Percentiles rank a stretch among this genome's conserved stretches.
Evolutionary conservation across 2,329 filamentous ascomycete species (phyloP).

Genomic region (Fusarium robinianum): DNA sequence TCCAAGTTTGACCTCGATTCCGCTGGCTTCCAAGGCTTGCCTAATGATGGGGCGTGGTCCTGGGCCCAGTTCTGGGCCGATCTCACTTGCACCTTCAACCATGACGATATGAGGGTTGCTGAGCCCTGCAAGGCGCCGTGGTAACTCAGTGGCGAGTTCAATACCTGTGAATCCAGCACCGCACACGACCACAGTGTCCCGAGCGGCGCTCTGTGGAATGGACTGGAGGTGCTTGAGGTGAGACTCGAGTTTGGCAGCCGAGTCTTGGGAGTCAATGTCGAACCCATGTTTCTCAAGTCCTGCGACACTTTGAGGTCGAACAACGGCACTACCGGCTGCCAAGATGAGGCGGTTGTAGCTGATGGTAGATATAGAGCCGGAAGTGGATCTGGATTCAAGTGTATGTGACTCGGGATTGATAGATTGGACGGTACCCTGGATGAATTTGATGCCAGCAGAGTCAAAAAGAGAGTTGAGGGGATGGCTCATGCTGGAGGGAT

Average conservation of each 20-base stretch:
- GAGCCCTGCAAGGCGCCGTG: slow-evolving; percentile 27
- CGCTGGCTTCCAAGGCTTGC: slow-evolving; percentile 37
- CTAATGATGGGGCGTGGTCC: slow-evolving; percentile 41
- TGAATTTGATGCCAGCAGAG: slow-evolving; percentile 33
- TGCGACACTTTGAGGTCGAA: slow-evolving; percentile 28
- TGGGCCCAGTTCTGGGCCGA: slow-evolving; percentile 42
- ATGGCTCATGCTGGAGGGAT: slow-evolving; percentile 29
- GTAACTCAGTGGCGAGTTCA: slow-evolving; percentile 40
- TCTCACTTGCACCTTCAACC: slow-evolving; percentile 34
- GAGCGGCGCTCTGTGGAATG: slow-evolving; percentile 29
- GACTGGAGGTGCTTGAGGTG: slow-evolving; percentile 35
- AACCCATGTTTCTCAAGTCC: slow-evolving; percentile 43
- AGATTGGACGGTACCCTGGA: slow-evolving; percentile 27
- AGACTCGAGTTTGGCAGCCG: slow-evolving; percentile 34
- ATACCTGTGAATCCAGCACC: slow-evolving; percentile 45
- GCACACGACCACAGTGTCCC: slow-evolving; percentile 44
- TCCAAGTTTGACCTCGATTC: slow-evolving; percentile 39
- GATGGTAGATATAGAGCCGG: slow-evolving; percentile 2
- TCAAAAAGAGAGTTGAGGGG: slow-evolving; percentile 32
- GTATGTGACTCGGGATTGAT: slow-evolving; percentile 26
- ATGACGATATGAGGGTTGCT: slow-evolving; percentile 30
- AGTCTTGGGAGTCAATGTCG: slow-evolving; percentile 40
- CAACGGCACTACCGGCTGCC: slow-evolving; percentile 43
- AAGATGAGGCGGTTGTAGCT: slow-evolving; percentile 43
- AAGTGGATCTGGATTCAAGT: slow-evolving; percentile 12